phyloP scores from a whole-genome alignment of 495 filamentous ascomycete genomes.

The Friedmanniomyces simplex region DNA sequence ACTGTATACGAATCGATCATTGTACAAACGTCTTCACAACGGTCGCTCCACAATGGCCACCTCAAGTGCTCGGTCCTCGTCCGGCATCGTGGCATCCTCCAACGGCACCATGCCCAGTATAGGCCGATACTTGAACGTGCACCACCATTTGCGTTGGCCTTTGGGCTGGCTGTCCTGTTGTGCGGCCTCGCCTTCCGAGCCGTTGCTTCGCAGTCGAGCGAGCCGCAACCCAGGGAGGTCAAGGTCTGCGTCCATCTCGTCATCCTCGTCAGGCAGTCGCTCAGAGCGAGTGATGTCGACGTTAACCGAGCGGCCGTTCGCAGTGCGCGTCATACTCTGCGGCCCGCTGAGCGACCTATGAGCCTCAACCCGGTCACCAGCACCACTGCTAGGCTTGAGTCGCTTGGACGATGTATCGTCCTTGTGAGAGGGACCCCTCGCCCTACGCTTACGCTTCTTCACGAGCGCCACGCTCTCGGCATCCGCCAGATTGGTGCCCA shows the following conservation, averaged over 20 bases:
- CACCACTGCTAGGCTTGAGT: constrained; percentile 42
- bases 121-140: constrained; percentile 79
- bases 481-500: constrained; percentile 52
- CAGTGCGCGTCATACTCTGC: constrained; percentile 24
- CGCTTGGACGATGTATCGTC: constrained; percentile 30
- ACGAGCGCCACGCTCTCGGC: constrained; percentile 25
- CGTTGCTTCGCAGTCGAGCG: constrained; percentile 3
- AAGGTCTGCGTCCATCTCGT: constrained; percentile 34
- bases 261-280: constrained; percentile 37
- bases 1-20: not conserved
- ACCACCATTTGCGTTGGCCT: constrained; percentile 49
- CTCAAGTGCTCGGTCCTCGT: constrained; percentile 43
- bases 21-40: not conserved
- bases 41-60: constrained; percentile 84
- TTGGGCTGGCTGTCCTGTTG: constrained; percentile 2
- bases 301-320: constrained; percentile 16
- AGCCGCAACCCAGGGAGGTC: constrained; percentile 32
- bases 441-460: constrained; percentile 11
- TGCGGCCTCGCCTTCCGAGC: constrained; percentile 1
- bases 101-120: constrained; percentile 82
- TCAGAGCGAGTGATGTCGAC: constrained; percentile 37
- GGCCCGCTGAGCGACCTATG: constrained; percentile 23
- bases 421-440: constrained; percentile 22
- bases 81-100: constrained; percentile 25
- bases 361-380: constrained; percentile 40